Conservation (phyloP, 73 alveolate genomes). For the Diophrys sp. region DNA sequence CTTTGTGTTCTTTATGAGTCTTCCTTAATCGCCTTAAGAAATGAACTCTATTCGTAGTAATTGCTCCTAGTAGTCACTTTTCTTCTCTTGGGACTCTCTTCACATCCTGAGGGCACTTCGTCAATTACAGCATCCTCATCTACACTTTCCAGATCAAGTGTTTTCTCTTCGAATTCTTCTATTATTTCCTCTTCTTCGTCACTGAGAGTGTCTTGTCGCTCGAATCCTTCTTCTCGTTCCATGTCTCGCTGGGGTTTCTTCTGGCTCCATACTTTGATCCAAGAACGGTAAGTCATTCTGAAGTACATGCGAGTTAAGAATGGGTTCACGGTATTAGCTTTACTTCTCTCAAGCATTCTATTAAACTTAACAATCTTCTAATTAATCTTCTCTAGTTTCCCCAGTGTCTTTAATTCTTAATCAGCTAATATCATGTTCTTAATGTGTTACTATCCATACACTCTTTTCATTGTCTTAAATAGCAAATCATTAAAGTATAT, state of each 20-base stretch:
- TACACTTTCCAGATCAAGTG: too few relatives aligned
- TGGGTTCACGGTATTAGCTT: conserved; percentile 32
- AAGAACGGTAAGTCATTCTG: conserved; percentile 6
- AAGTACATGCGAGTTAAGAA: conserved; percentile 13
- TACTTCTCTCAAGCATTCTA: conserved; percentile 21
- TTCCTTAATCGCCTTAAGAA: too few relatives aligned
- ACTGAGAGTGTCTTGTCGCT: conserved; percentile 12
- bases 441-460: conserved; percentile 29
- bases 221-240: conserved; percentile 8
- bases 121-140: too few relatives aligned
- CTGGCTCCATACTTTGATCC: conserved; percentile 1
- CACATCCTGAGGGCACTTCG: too few relatives aligned
- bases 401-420: conserved; percentile 23
- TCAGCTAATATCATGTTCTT: conserved; percentile 29
- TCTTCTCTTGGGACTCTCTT: too few relatives aligned
- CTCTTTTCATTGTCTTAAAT: conserved; percentile 59
- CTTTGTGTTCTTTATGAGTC: too few relatives aligned
- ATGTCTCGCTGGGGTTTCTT: background rate
- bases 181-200: background rate
- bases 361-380: conserved; percentile 12
- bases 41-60: too few relatives aligned
- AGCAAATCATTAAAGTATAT: conserved; percentile 65
- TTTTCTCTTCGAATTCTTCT: conserved; percentile 1
- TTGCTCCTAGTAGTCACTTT: too few relatives aligned
- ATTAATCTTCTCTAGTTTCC: conserved; percentile 24